A percentile compares a stretch with the other conserved stretches of the same genome.
Conservation (phyloP, 139 green algal genomes). For the Micractinium conductrix region DNA sequence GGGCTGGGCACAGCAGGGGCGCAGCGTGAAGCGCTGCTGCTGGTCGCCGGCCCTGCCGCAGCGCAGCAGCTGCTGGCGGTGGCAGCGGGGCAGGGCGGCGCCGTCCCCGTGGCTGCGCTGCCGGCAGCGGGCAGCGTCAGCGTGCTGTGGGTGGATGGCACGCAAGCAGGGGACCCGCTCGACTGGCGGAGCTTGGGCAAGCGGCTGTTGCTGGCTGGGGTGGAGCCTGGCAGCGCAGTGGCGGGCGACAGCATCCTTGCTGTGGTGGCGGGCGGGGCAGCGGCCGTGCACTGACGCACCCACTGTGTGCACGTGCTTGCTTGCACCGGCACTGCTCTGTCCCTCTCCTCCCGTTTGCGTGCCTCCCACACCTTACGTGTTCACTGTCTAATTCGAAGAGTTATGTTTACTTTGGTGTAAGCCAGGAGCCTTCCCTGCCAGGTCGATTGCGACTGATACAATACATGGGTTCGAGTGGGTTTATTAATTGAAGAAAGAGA, state of each 20-base stretch:
- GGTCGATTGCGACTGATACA: too few relatives aligned
- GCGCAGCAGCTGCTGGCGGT: slow-evolving; percentile 20
- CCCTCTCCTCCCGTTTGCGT: too few relatives aligned
- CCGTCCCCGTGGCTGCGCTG: background rate
- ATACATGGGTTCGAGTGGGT: too few relatives aligned
- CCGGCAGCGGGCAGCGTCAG: background rate
- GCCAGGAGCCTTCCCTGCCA: too few relatives aligned
- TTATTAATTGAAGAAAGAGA: too few relatives aligned
- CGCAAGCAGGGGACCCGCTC: slow-evolving; percentile 3
- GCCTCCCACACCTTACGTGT: too few relatives aligned
- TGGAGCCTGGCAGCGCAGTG: background rate
- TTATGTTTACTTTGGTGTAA: too few relatives aligned
- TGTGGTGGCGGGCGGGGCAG: too few relatives aligned
- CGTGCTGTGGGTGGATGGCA: slow-evolving; percentile 1
- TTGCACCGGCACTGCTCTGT: too few relatives aligned
- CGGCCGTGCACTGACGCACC: background rate
- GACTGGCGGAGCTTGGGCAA: slow-evolving; percentile 19
- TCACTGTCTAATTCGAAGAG: too few relatives aligned
- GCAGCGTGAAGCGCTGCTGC: background rate
- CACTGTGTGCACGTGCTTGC: background rate
- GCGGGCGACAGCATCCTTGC: background rate
- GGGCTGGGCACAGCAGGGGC: background rate
- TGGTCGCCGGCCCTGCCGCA: background rate
- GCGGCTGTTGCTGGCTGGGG: background rate
- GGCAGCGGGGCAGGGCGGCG: background rate